Base-by-base conservation (phyloP, 1,284 basidiomycete genomes). In the Butyriboletus appendiculatus region DNA sequence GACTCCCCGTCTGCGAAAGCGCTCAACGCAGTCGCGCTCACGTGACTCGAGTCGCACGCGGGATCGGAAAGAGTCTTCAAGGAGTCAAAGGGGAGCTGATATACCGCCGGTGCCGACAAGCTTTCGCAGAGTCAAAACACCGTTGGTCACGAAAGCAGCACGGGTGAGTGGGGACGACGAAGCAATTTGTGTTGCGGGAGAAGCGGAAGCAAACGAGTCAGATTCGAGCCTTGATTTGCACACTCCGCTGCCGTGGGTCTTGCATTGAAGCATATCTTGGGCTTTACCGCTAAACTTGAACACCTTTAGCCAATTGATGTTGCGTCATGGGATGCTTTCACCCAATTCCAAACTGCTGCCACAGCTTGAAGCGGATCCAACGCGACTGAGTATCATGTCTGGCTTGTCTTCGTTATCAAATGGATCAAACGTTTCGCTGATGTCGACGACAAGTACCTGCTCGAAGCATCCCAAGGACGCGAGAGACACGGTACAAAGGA, bases 191-290 rank as follows among this genome's bases (percentile, higher is more conserved):
- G 57, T 39, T 11, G 47, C 48, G 40, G 52, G 54, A 45, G 64
- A 59, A 39, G 60, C 60, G 2, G 64, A 56, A 35, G 63, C 58
- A 41, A 56, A 75, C 22, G 63, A 77, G 39, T 80, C 78, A 18
- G 86, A 88, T 69, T 90, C 87, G 24, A 86, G 84, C 66, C 68
- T 92, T 45, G 89, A 92, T 71, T 62, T 92, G 41, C 86, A 88
- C 60, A 92, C 89, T 0, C 88, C 89, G 0, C 66, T 92, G 12
- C 86, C 90, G 86, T 90, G 64, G 71, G 88, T 84, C 44, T 51
- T 22, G 38, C 12, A 45, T 18, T 43, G 3, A 40, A 11, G 18
- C 11, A 12, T 32, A 18, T 39, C 3, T 33, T 42, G 37, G 14
- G 3, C 3, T 10, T 14, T 30, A 15, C 5, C 3, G 7, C 43